phyloP scores from a whole-genome alignment of 2,329 filamentous ascomycete species.

The Myriangium duriaei region DNA sequence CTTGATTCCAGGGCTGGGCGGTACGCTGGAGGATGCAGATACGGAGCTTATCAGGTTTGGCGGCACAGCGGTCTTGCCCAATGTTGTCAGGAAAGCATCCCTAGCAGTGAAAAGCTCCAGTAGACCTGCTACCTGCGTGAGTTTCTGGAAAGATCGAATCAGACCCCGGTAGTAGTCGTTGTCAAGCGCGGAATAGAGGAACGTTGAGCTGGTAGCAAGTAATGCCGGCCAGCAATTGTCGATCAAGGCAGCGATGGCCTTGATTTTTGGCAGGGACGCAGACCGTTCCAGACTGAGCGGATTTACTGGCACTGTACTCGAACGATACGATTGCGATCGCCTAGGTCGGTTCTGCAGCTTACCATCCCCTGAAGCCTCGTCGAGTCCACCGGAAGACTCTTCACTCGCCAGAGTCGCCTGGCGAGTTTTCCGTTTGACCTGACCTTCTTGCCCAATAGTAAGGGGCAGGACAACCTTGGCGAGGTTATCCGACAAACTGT shows the following conservation, averaged over 20 bases:
- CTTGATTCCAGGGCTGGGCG: constrained; percentile 31
- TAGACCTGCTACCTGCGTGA: constrained; percentile 87
- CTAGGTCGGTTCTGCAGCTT: constrained; percentile 25
- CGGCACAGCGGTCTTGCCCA: constrained; percentile 87
- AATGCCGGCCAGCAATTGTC: constrained; percentile 93
- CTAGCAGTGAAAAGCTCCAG: constrained; percentile 72
- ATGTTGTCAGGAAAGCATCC: constrained; percentile 86
- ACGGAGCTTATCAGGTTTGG: constrained; percentile 48
- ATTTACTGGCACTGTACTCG: constrained; percentile 69
- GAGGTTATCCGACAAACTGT: constrained; percentile 77
- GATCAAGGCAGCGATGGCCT: constrained; percentile 68
- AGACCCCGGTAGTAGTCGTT: constrained; percentile 87
- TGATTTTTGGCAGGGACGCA: constrained; percentile 56
- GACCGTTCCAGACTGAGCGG: constrained; percentile 66
- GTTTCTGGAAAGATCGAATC: constrained; percentile 85
- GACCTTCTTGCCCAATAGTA: constrained; percentile 65
- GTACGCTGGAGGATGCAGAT: constrained; percentile 17
- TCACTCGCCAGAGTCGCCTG: constrained; percentile 16
- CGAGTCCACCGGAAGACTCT: constrained; percentile 26
- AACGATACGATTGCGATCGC: constrained; percentile 56
- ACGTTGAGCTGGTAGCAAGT: constrained; percentile 87
- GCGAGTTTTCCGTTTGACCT: constrained; percentile 26
- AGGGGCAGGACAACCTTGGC: constrained; percentile 88
- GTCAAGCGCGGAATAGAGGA: constrained; percentile 82
- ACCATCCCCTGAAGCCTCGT: constrained; percentile 18